phyloP scores from a whole-genome alignment of 176 grass and related monocot species.

The Bothriochloa decipiens region DNA sequence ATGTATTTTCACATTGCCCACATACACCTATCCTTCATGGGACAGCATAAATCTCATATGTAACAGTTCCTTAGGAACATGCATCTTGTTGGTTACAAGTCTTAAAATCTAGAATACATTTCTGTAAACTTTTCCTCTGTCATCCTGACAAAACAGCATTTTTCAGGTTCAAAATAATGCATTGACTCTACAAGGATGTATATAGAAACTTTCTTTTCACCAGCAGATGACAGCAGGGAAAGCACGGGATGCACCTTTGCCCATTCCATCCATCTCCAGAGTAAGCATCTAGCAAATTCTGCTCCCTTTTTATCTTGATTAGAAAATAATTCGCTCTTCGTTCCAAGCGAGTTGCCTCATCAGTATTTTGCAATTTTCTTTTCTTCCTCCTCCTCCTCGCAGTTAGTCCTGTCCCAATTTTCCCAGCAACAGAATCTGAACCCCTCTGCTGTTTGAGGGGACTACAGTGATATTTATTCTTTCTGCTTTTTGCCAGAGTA shows the following conservation, averaged over 20 bases:
- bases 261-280: constrained; percentile 97
- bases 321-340: constrained; percentile 84
- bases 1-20: constrained; percentile 19
- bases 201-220: constrained; percentile 7
- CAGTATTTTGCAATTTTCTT: constrained; percentile 56
- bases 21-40: background rate
- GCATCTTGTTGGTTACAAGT: background rate
- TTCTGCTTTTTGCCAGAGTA: constrained; percentile 40
- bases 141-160: background rate
- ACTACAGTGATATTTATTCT: constrained; percentile 51
- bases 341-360: constrained; percentile 79
- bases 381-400: constrained; percentile 55
- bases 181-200: constrained; percentile 6
- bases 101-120: constrained; percentile 6
- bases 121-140: background rate
- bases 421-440: constrained; percentile 48
- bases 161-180: constrained; percentile 12
- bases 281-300: constrained; percentile 95
- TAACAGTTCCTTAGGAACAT: constrained; percentile 13
- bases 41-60: constrained; percentile 12
- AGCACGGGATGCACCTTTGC: constrained; percentile 58
- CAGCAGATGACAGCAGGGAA: constrained; percentile 5
- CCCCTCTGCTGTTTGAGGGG: constrained; percentile 30
- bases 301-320: constrained; percentile 82
- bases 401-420: constrained; percentile 41